Conservation (phyloP, 2,329 filamentous ascomycete genomes). For the Balansia obtecta region DNA sequence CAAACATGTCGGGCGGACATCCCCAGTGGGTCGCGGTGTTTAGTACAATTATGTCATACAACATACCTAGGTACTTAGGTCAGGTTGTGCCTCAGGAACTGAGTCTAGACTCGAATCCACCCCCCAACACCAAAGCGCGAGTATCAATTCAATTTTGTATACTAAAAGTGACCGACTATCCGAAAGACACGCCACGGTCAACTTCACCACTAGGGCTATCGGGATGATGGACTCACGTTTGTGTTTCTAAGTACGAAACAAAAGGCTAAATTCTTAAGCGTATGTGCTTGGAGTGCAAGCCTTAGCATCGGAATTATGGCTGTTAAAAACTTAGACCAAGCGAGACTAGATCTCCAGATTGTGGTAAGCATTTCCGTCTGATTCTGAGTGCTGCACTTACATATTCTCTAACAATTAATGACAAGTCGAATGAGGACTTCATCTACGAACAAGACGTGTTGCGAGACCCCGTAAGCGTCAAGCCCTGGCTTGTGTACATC, state of each 20-base stretch:
- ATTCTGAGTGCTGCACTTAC: not conserved
- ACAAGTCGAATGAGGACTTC: conserved; percentile 71
- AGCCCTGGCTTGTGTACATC: conserved; percentile 92
- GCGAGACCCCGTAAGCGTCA: conserved; percentile 72
- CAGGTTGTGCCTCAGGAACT: too few relatives aligned
- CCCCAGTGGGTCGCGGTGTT: too few relatives aligned
- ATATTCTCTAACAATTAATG: conserved; percentile 9
- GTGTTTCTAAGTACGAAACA: not conserved
- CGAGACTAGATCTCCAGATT: conserved; percentile 3
- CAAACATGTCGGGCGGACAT: too few relatives aligned
- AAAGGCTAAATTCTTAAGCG: not conserved
- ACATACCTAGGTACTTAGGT: too few relatives aligned
- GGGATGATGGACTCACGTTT: too few relatives aligned
- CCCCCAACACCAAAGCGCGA: too few relatives aligned
- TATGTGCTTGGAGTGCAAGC: not conserved
- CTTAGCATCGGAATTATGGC: not conserved
- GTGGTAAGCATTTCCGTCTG: conserved; percentile 21
- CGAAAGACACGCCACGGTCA: too few relatives aligned
- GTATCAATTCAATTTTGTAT: too few relatives aligned
- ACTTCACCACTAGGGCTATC: too few relatives aligned
- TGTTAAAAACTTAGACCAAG: not conserved
- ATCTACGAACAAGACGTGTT: conserved; percentile 94
- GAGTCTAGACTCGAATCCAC: too few relatives aligned
- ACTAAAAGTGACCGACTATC: too few relatives aligned
- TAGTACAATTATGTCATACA: too few relatives aligned